Evolutionary conservation across 441 rosid species (phyloP).

Genomic region (Adansonia gregorii): DNA sequence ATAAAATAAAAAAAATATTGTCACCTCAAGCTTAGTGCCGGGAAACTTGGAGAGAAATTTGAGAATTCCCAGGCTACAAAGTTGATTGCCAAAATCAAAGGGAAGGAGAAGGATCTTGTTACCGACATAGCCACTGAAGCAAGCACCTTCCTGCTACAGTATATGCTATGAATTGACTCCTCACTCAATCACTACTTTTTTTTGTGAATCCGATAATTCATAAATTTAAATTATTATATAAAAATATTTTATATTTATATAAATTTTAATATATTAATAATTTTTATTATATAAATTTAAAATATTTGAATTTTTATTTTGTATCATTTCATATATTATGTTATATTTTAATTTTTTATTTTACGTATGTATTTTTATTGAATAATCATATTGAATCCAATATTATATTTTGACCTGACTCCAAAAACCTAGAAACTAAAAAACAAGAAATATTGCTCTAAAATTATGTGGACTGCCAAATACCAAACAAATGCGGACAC

Average conservation of each 20-base stretch:
- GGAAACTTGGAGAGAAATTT: conserved; percentile 20
- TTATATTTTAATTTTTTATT: not conserved
- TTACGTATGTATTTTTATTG: too few species aligned
- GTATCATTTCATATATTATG: too few species aligned
- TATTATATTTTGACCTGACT: too few species aligned
- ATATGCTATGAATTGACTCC: not conserved
- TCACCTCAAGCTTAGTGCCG: conserved; percentile 24
- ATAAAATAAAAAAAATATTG: not conserved
- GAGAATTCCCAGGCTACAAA: conserved; percentile 6
- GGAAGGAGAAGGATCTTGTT: not conserved
- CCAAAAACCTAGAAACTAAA: too few species aligned
- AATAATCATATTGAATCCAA: too few species aligned
- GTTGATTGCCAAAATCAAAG: not conserved
- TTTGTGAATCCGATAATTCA: too few species aligned
- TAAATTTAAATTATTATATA: too few species aligned
- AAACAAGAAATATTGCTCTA: not conserved
- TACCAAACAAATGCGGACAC: conserved; percentile 6
- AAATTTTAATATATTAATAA: too few species aligned
- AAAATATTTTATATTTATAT: too few species aligned
- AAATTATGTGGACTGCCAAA: not conserved
- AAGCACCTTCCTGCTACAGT: not conserved
- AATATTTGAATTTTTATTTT: too few species aligned
- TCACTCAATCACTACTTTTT: not conserved
- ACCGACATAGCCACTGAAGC: not conserved
- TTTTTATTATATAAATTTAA: too few species aligned